Base-by-base conservation (phyloP, 2,329 filamentous ascomycete species). In the Colletotrichum noveboracense region DNA sequence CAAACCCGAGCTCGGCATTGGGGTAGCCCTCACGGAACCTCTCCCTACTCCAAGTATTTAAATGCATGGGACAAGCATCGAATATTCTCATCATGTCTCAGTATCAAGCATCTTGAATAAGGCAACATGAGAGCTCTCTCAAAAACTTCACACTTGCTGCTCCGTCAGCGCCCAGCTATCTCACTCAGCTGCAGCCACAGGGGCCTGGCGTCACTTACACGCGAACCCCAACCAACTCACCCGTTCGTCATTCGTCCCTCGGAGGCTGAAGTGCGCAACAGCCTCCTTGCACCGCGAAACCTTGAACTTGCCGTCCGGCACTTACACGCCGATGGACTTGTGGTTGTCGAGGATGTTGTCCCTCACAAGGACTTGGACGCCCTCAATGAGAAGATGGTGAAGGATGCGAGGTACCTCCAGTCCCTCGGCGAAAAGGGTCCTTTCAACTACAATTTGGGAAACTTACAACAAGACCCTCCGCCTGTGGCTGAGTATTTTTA, bases 361-460 rank as follows among this genome's bases (percentile, higher is more conserved):
- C 85, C 87, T 0, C 88, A 90, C 76, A 79, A 84, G 0, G 80
- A 87, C n/a, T 82, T 93, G 5, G 89, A 93, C 78, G 78, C 79
- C 8, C 83, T 93, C 48, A 93, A 93, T 78, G 76, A 78, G 61
- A 90, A 89, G 77, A 93, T 93, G 91, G 86, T 90, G 2, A 43
- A 89, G 61, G 91, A 93, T 80, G 91, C 91, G 2, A 85, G 84
- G 3, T 79, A 81, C 5, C 84, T 93, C 4, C 89, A 90, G 72
- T 84, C 83, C 1, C 83, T 85, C 36, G 90, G 90, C 3, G 87
- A 91, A 24, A 85, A 90, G 18, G 87, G 88, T 1, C 90, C 90
- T 0, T 93, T 89, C 84, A 93, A 93, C 78, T 93, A 93, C 79
- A 92, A 93, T 79, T 87, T 87, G 64, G 90, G 89, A 2, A 93